phyloP scores from a whole-genome alignment of 1,284 basidiomycete genomes.

The Psilocybe mexicana region DNA sequence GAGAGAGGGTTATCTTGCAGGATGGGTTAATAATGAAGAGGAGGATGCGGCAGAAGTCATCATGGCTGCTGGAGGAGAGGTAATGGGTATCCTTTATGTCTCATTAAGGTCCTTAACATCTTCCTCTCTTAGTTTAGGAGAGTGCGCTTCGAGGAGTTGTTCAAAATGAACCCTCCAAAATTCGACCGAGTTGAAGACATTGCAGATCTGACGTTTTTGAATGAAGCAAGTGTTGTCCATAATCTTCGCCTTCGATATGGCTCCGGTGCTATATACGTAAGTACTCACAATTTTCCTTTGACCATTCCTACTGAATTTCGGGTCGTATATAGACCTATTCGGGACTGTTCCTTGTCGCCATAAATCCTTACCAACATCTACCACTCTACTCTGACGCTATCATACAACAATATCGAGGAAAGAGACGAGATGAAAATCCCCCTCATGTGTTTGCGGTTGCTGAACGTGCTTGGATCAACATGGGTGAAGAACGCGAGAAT shows the following conservation, averaged over 20 bases:
- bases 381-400: conserved; percentile 94
- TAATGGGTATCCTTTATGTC: conserved; percentile 24
- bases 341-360: conserved; percentile 94
- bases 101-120: background rate
- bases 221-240: conserved; percentile 98
- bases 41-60: conserved; percentile 79
- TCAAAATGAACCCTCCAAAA: conserved; percentile 98
- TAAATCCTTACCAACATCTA: conserved; percentile 95
- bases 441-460: conserved; percentile 98
- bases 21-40: conserved; percentile 86
- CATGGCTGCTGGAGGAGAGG: conserved; percentile 79
- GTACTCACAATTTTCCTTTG: conserved; percentile 33
- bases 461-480: conserved; percentile 97
- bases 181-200: conserved; percentile 99
- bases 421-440: conserved; percentile 91
- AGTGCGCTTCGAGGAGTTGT: conserved; percentile 77
- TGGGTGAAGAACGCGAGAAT: conserved; percentile 96
- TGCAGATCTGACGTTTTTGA: conserved; percentile 96
- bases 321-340: conserved; percentile 77
- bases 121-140: conserved; percentile 56
- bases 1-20: conserved; percentile 86
- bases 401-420: conserved; percentile 90
- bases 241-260: conserved; percentile 92
- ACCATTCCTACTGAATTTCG: background rate
- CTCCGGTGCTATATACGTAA: conserved; percentile 92